Evolutionary conservation across 1,139 yeast species (phyloP), one percentile per base, ranked within the genome.

Genomic region (Nematodospora anomalae): DNA sequence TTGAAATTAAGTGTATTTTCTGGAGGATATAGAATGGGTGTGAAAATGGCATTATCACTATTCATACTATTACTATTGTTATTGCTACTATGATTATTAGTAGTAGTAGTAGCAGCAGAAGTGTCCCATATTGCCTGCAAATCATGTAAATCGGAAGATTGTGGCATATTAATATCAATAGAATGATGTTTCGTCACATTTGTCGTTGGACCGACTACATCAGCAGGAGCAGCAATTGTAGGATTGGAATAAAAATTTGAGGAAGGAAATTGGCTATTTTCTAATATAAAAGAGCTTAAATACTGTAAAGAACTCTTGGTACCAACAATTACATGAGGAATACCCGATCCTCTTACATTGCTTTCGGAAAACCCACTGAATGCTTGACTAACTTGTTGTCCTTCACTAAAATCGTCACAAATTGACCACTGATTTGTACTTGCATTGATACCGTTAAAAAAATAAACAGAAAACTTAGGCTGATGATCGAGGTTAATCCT

Each of bases 371-470:
- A 18, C 8, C 21, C 21, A 18, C 8, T 18, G 8, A 18, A 77
- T 0, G 92, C 90, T 43, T 69, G 74, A 41, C 79, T 77, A 9
- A 84, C 92, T 54, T 84, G 90, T 51, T 82, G 88, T 16, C 86
- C 89, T 49, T 83, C 92, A 41, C 87, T 80, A 49, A 84, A 84
- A 58, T 84, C 94, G 42, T 83, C 92, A 58, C 92, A 83, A 18
- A 83, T 79, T 2, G 85, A 79, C 94, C 94, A 84, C 51, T 82
- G 88, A 54, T 83, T 83, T 26, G 74, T 60, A 44, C 68, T 66
- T 30, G 75, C 64, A 53, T 68, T 47, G 60, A 67, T 64, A 8
- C 78, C 79, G 47, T 71, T 67, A 50, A 67, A 67, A 54, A 83
- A 83, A 51, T 79, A 82, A 1, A 84, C 92, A 1, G 89, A 84